Evolutionary conservation across 2,329 filamentous ascomycete species (phyloP), one percentile per base, ranked within the genome.

Genomic region (Lomentospora prolificans): DNA sequence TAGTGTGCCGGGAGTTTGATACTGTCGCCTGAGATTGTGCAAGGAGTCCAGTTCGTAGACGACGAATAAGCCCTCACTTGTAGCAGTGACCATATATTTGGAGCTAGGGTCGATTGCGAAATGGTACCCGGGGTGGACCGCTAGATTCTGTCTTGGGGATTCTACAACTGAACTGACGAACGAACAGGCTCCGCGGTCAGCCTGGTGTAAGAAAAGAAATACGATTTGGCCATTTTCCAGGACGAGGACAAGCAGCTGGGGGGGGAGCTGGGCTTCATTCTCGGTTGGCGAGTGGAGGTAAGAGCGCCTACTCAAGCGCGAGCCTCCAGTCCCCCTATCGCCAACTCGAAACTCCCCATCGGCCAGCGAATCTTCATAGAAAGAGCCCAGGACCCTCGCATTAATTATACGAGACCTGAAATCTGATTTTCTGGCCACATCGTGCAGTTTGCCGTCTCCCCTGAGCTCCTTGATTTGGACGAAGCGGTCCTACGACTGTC

Each of bases 371-470:
- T 48, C 17, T 17, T 28, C 28, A 30, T 22, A 39, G 12, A 55
- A 53, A 14, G 44, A 51, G 44, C 89, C 89, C 62, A 97, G 80
- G 12, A 91, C 83, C 57, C 81, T 81, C 3, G 90, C 90, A 63
- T 89, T 87, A 58, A 87, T 77, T 60, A 97, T 96, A 46, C 84
- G 80, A 30, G 82, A 80, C 55, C 84, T 84, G 66, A 97, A 92
- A 66, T 96, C 84, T 41, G 78, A 77, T 68, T 91, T 95, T 58
- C 81, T 80, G n/a, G 80, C 76, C n/a, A 96, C 75, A 64, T 90
- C 83, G 60, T 85, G 81, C 24, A 96, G 77, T 63, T 87, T 84
- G 1, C 85, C 84, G 64, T 87, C 81, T 48, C 75, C 75, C 4
- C 76, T 75, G 2, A 94, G 79, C 66, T 95, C 87, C 62, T 85